Percentiles rank a stretch among this genome's conserved stretches.
These are phyloP conservation scores for Trypanosomatidae sp. DNA, from an alignment of 208 protist genomes.

Conservation along the genomic window DNA sequence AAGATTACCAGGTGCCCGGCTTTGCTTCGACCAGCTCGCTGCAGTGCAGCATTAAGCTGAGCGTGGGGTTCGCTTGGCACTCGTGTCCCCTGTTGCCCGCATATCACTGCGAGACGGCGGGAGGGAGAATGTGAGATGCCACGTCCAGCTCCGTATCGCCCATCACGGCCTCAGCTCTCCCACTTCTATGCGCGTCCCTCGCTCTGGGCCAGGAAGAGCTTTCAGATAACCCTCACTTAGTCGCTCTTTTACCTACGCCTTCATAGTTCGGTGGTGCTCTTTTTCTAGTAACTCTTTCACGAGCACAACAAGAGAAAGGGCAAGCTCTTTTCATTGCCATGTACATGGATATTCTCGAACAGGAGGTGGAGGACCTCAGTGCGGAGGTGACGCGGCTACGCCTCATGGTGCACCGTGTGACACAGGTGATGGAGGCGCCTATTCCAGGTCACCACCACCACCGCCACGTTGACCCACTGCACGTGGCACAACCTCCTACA, in stretches of 20 bases:
- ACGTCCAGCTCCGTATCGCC: background rate
- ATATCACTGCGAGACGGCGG: background rate
- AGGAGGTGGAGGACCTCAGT: conserved; percentile 80
- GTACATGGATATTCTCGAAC: conserved; percentile 81
- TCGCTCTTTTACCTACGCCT: background rate
- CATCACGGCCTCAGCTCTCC: background rate
- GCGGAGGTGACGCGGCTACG: conserved; percentile 85
- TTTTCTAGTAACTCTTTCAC: background rate
- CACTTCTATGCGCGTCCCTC: background rate
- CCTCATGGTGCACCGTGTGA: conserved; percentile 80
- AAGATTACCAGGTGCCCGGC: background rate
- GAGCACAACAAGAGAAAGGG: background rate
- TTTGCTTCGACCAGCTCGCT: background rate
- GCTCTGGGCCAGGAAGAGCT: background rate
- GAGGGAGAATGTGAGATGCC: background rate
- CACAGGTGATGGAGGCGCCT: conserved; percentile 48
- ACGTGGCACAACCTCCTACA: background rate
- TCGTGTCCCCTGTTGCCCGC: background rate
- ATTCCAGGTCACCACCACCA: background rate
- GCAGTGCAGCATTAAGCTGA: background rate
- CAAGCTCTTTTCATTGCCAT: conserved; percentile 14
- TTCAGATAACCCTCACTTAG: background rate
- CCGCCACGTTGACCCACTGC: conserved; percentile 12
- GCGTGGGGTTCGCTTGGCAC: background rate
- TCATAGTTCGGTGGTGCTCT: background rate